phyloP scores from a whole-genome alignment of 2,329 filamentous ascomycete species.

The Cercospora janseana region DNA sequence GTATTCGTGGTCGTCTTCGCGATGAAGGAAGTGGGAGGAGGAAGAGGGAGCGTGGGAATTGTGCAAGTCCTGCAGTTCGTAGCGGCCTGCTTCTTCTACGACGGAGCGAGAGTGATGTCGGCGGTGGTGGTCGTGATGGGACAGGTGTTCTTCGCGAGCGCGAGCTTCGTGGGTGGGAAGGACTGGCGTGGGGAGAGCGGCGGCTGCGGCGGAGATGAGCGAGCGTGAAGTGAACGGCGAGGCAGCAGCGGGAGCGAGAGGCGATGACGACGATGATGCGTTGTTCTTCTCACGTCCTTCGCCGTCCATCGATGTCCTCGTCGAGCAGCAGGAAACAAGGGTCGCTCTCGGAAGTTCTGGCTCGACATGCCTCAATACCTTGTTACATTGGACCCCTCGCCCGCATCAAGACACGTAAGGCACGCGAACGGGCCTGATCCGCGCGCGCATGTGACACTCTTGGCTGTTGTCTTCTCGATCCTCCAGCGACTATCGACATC shows the following conservation, averaged over 20 bases:
- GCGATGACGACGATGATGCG: neutral
- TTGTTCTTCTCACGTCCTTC: neutral
- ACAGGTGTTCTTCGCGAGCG: conserved; percentile 11
- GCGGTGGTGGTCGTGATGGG: conserved; percentile 1
- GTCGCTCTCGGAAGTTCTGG: neutral
- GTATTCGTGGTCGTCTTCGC: conserved; percentile 19
- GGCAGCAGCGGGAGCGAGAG: neutral
- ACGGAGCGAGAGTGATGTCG: neutral
- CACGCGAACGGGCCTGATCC: too few species aligned
- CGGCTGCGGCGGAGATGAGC: conserved; percentile 3
- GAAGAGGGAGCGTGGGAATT: conserved; percentile 3
- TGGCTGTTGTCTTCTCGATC: too few species aligned
- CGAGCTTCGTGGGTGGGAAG: conserved; percentile 26
- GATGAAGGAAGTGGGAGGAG: neutral
- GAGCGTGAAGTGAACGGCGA: neutral
- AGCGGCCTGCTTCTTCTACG: conserved; percentile 8
- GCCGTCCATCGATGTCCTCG: neutral
- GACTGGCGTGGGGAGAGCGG: conserved; percentile 15
- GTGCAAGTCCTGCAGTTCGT: conserved; percentile 18
- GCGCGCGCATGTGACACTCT: too few species aligned
- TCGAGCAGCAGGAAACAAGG: neutral
- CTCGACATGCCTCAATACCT: too few species aligned
- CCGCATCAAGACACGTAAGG: neutral
- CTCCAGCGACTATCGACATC: too few species aligned
- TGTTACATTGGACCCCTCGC: neutral